These are phyloP conservation scores for Cylindricascospora bacillispora DNA, from an alignment of 1,139 yeast species.

Conservation along the genomic window DNA sequence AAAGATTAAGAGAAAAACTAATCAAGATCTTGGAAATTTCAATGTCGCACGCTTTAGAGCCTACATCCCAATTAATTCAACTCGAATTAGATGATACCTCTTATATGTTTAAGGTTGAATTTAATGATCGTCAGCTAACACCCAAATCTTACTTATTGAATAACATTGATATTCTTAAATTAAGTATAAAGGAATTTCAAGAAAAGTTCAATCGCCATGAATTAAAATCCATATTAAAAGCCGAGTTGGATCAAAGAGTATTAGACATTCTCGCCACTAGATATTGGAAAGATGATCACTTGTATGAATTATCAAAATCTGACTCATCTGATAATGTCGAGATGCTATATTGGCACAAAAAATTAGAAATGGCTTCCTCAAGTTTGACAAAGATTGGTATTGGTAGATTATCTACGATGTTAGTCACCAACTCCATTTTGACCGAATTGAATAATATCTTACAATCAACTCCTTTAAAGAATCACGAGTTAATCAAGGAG, in stretches of 20 bases:
- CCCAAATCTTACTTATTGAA: slow-evolving; percentile 91
- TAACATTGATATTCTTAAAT: slow-evolving; percentile 75
- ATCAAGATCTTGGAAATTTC: slow-evolving; percentile 80
- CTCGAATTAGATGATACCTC: slow-evolving; percentile 89
- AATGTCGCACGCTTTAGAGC: slow-evolving; percentile 80
- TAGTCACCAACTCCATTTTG: slow-evolving; percentile 68
- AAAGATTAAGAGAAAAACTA: slow-evolving; percentile 60
- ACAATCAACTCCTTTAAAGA: slow-evolving; percentile 53
- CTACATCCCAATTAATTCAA: slow-evolving; percentile 76
- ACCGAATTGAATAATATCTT: slow-evolving; percentile 61
- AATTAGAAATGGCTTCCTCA: slow-evolving; percentile 72
- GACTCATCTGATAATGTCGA: slow-evolving; percentile 32
- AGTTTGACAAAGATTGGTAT: slow-evolving; percentile 84
- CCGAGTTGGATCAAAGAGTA: slow-evolving; percentile 79
- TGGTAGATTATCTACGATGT: slow-evolving; percentile 75
- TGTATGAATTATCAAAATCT: slow-evolving; percentile 15
- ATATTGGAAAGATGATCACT: slow-evolving; percentile 63
- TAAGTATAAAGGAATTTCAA: slow-evolving; percentile 78
- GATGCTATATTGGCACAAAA: slow-evolving; percentile 79
- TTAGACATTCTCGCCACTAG: slow-evolving; percentile 77
- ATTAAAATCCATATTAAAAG: slow-evolving; percentile 62
- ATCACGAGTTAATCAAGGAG: slow-evolving; percentile 73
- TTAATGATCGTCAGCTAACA: slow-evolving; percentile 84
- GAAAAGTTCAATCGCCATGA: slow-evolving; percentile 75
- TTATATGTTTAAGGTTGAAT: slow-evolving; percentile 89